Conservation (phyloP, 2,329 filamentous ascomycete species). For the Ascochyta viciae-villosae region DNA sequence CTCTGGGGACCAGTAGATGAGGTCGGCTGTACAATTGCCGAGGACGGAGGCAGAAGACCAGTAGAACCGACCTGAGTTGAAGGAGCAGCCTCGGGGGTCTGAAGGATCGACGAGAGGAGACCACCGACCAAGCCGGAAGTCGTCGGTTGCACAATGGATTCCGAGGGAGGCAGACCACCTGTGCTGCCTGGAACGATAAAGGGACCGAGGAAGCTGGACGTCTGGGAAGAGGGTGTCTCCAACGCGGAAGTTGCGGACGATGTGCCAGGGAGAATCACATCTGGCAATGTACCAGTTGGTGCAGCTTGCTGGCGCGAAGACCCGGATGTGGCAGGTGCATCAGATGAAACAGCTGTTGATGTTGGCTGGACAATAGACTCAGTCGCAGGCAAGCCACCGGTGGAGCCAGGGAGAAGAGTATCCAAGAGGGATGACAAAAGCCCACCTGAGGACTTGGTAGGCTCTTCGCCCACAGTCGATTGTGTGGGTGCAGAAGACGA, state of each 20-base stretch:
- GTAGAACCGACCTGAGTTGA: slow-evolving; percentile 15
- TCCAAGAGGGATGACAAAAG: slow-evolving; percentile 11
- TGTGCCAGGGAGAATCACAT: slow-evolving; percentile 26
- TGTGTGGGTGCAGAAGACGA: slow-evolving; percentile 24
- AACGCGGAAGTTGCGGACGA: slow-evolving; percentile 16
- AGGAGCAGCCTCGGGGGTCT: not conserved
- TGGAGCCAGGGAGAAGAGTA: slow-evolving; percentile 16
- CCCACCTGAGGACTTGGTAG: slow-evolving; percentile 13
- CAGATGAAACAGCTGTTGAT: not conserved
- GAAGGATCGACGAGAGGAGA: not conserved
- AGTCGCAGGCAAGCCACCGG: slow-evolving; percentile 13
- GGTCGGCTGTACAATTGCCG: slow-evolving; percentile 7
- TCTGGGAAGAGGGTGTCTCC: slow-evolving; percentile 3
- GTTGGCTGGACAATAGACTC: slow-evolving; percentile 8
- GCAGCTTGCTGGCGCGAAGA: slow-evolving; percentile 17
- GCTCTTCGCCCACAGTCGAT: slow-evolving; percentile 4
- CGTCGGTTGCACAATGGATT: slow-evolving; percentile 10
- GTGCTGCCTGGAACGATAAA: slow-evolving; percentile 36
- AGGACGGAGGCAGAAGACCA: slow-evolving; percentile 21
- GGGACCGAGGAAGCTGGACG: slow-evolving; percentile 32
- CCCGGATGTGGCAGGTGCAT: not conserved
- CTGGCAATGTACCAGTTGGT: slow-evolving; percentile 22
- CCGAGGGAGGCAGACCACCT: slow-evolving; percentile 20
- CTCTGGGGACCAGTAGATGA: not conserved
- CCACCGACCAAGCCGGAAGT: slow-evolving; percentile 9